Evolutionary conservation across 2,329 filamentous ascomycete species (phyloP).

Genomic region (Elsinoe ampelina): DNA sequence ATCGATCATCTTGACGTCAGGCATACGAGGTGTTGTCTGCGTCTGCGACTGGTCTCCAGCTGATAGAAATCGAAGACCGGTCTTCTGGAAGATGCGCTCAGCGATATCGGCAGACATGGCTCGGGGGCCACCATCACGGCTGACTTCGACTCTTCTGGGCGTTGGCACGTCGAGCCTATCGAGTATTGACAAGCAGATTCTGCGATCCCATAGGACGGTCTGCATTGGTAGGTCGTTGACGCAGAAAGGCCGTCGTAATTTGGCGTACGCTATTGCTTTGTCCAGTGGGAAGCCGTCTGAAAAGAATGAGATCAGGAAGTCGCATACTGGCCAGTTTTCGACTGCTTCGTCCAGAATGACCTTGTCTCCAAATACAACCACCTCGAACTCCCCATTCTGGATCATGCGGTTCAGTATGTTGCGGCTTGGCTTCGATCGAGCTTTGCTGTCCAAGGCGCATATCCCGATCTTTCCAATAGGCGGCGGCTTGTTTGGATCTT

Average conservation of each 20-base stretch:
- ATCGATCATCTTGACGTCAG: constrained; percentile 73
- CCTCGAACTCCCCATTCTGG: constrained; percentile 88
- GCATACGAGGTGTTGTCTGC: neutral
- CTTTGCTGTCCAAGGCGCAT: constrained; percentile 91
- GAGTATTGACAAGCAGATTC: constrained; percentile 77
- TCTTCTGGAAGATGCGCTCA: constrained; percentile 69
- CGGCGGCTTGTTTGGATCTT: constrained; percentile 39
- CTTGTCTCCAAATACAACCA: constrained; percentile 97
- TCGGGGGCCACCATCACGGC: constrained; percentile 78
- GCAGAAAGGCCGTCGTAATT: constrained; percentile 87
- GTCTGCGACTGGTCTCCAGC: constrained; percentile 9
- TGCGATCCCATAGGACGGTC: constrained; percentile 89
- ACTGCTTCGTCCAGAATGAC: constrained; percentile 95
- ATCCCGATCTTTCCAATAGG: constrained; percentile 69
- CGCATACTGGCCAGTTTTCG: constrained; percentile 92
- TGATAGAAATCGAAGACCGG: constrained; percentile 50
- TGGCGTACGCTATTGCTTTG: constrained; percentile 92
- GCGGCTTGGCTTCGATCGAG: constrained; percentile 89
- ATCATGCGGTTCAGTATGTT: constrained; percentile 93
- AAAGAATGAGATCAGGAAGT: constrained; percentile 97
- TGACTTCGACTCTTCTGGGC: constrained; percentile 80
- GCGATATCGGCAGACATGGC: constrained; percentile 71
- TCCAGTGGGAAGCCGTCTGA: constrained; percentile 94
- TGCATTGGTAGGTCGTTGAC: constrained; percentile 98
- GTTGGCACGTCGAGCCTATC: constrained; percentile 86